Percentiles rank a stretch among this genome's conserved stretches.
Conservation (phyloP, 768 basidiomycete species). For the Boletus reticuloceps region DNA sequence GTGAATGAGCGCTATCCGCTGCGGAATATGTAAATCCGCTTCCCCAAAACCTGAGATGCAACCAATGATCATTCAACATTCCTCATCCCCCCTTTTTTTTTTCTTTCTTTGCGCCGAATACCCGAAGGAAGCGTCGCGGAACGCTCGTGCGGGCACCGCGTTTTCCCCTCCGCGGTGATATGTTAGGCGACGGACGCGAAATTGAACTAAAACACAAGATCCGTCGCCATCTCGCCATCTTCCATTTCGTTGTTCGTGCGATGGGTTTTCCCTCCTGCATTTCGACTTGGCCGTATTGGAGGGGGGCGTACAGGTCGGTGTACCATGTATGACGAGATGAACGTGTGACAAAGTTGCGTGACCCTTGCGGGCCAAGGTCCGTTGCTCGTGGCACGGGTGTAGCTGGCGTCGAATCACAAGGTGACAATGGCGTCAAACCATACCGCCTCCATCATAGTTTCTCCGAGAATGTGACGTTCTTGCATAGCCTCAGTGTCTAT, state of each 20-base stretch:
- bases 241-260: constrained; percentile 2
- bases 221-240: not conserved
- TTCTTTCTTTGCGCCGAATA: not conserved
- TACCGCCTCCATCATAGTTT: not conserved
- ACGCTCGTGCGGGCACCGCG: constrained; percentile 8
- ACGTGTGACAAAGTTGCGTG: constrained; percentile 6
- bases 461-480: not conserved
- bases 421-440: not conserved
- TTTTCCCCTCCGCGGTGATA: constrained; percentile 15
- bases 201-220: not conserved
- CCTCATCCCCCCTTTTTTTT: too few relatives aligned
- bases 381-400: too few relatives aligned
- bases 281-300: not conserved
- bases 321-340: constrained; percentile 18
- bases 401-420: too few relatives aligned
- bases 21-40: constrained; percentile 4
- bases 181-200: constrained; percentile 7
- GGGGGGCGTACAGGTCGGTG: not conserved
- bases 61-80: not conserved
- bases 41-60: not conserved
- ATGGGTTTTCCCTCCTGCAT: not conserved
- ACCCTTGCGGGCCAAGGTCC: not conserved
- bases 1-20: not conserved
- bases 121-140: constrained; percentile 23
- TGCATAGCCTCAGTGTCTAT: constrained; percentile 3